These are phyloP conservation scores for Wallemia ichthyophaga DNA, from an alignment of 1,284 basidiomycete genomes.

Conservation along the genomic window DNA sequence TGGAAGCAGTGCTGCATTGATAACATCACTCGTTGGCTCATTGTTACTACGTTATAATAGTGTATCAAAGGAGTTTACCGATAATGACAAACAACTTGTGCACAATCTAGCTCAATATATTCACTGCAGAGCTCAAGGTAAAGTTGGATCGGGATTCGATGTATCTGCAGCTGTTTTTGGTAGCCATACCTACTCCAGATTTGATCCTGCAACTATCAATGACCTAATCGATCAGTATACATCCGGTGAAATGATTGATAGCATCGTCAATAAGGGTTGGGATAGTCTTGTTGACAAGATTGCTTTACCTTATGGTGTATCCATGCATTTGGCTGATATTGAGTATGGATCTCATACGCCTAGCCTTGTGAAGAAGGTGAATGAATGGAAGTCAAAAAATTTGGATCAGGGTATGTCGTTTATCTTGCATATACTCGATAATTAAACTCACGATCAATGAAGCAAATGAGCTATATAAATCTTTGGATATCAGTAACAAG, in stretches of 20 bases:
- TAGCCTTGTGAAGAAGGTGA: slow-evolving; percentile 56
- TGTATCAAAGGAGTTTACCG: slow-evolving; percentile 17
- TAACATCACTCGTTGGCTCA: slow-evolving; percentile 69
- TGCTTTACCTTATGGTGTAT: slow-evolving; percentile 42
- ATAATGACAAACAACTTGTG: slow-evolving; percentile 28
- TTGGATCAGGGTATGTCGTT: slow-evolving; percentile 23
- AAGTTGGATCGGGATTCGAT: slow-evolving; percentile 92
- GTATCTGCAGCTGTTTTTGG: slow-evolving; percentile 82
- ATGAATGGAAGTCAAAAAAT: slow-evolving; percentile 48
- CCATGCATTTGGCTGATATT: slow-evolving; percentile 67
- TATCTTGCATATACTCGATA: too few species aligned
- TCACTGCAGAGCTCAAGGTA: slow-evolving; percentile 90
- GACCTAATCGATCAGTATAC: slow-evolving; percentile 31
- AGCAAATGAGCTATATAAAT: slow-evolving; percentile 5
- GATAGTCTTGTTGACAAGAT: slow-evolving; percentile 35
- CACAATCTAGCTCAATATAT: slow-evolving; percentile 89
- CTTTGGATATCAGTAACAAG: slow-evolving; percentile 22
- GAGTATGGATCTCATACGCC: slow-evolving; percentile 82
- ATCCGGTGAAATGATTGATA: slow-evolving; percentile 15
- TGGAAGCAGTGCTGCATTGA: slow-evolving; percentile 84
- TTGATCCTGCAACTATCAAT: slow-evolving; percentile 39
- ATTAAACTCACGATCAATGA: too few species aligned
- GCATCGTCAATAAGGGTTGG: slow-evolving; percentile 27
- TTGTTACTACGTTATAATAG: slow-evolving; percentile 48
- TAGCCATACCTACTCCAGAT: slow-evolving; percentile 72